Base-by-base conservation (phyloP, 441 rosid genomes). In the Aquilaria agallochum region DNA sequence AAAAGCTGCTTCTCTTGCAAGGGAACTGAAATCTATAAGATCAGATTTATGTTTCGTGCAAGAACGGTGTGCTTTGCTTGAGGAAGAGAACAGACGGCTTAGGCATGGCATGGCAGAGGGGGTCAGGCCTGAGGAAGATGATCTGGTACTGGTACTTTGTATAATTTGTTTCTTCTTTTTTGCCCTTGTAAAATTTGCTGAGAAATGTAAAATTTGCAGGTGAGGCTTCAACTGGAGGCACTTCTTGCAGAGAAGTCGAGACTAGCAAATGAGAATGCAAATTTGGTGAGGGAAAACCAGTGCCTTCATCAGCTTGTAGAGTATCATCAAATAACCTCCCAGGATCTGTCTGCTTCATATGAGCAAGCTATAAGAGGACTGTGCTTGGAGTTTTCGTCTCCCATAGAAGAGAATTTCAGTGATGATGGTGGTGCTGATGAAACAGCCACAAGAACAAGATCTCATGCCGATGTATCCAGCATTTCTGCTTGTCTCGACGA, bases 141-240 rank as follows among this genome's bases (percentile, higher is more conserved):
- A 95, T 69, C 76, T 86, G 91, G 97, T 94, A 58, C 94, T 94
- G 6, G 80, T 85, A 55, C 58, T 46, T 49, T 20, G 63, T 54
- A 50, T 50, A 31, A 40, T 40, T 1, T 40, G 10, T 40, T 40
- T 36, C 42, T 36, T 36, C 42, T 3, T 36, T 36, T 3, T 40
- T 48, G 3, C 12, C 47, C 10, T 9, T 32, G 32, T 31, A 30
- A 13, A 14, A 1, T 49, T 96, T 48, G 2, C 8, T 60, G 32
- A 49, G 5, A 6, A 53, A 53, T 27, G n/a, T 55, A 40, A 31
- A 11, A 9, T 32, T 46, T 56, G 60, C 74, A 93, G 97, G 90
- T 90, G 83, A 89, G 97, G 81, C 92, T 83, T 65, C 97, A 95
- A 76, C 60, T 95, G 80, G 99, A 95, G 75, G 92, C 90, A 14